Evolutionary conservation across 441 rosid species (phyloP).

Genomic region (Aleurites moluccanus): DNA sequence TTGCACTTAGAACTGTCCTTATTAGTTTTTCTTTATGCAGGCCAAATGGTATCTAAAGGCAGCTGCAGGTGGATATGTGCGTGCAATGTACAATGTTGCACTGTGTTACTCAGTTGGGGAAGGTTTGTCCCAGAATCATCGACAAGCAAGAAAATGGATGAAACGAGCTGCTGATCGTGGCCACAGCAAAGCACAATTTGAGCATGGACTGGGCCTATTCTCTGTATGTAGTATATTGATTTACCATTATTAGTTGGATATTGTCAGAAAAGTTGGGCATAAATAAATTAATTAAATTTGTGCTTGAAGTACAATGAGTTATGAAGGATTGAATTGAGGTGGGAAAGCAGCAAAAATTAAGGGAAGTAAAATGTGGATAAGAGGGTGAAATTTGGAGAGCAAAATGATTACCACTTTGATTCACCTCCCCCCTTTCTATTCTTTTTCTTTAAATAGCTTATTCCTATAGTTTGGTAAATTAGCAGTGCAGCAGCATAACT

Average conservation of each 20-base stretch:
- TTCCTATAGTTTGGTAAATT: not conserved
- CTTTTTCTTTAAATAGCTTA: not conserved
- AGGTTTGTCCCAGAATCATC: conserved; percentile 58
- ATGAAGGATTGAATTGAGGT: not conserved
- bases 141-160: conserved; percentile 81
- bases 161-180: conserved; percentile 85
- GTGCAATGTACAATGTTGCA: conserved; percentile 85
- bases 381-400: not conserved
- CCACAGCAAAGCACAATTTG: conserved; percentile 83
- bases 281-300: not conserved
- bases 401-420: not conserved
- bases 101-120: conserved; percentile 78
- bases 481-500: not conserved
- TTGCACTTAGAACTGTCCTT: not conserved
- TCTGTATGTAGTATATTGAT: conserved; percentile 42
- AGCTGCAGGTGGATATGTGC: conserved; percentile 74
- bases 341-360: not conserved
- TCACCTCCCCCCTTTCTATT: not conserved
- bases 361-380: not conserved
- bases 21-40: conserved; percentile 37
- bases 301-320: not conserved
- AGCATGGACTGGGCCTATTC: conserved; percentile 74
- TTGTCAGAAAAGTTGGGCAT: not conserved
- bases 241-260: not conserved
- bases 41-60: conserved; percentile 79